Base-by-base conservation (phyloP, 345 rosid genomes). In the Geranium rotundifolium region DNA sequence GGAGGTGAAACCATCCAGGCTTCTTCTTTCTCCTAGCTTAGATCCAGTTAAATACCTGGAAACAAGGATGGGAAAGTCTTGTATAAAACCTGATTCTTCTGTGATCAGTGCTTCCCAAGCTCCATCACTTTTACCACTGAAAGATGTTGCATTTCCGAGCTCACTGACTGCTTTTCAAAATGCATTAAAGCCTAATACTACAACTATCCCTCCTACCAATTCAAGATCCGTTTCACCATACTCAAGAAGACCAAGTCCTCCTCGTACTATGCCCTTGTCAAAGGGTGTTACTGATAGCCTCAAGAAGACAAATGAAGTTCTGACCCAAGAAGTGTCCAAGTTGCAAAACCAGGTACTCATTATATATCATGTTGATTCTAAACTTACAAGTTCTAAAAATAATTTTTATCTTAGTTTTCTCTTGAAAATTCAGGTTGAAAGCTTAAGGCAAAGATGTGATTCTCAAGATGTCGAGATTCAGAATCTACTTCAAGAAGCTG, bases 271-370 rank as follows among this genome's bases (percentile, higher is more conserved):
- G 5, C 85, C 83, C 19, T 88, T 90, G 69, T 90, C 99, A 0
- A 86, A 90, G 69, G 73, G 74, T 29, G 80, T 87, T 34, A 65
- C 90, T 56, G 96, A 86, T 69, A 88, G 89, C 78, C 86, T 93
- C 41, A 90, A 79, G 73, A 93, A 88, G 72, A 81, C 97, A 63
- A 93, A 88, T 67, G 96, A 84, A 23, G 75, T 75, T 67, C 68
- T 90, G 76, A 90, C 84, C 72, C 91, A 84, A 70, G 99, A 90
- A 68, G 72, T 83, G 75, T 30, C 80, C 37, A 93, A 81, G 81
- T 7, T 88, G 72, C 88, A 88, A 70, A 85, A 67, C 70, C 91
- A 93, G 67, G 99, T 90, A 70, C n/a, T 71, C 18, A 52, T 7
- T n/a, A n/a, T n/a, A n/a, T 19, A 5, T 3, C 37, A 14, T 19